Conservation (phyloP, 495 filamentous ascomycete species). For the Gamarada debralockiae region DNA sequence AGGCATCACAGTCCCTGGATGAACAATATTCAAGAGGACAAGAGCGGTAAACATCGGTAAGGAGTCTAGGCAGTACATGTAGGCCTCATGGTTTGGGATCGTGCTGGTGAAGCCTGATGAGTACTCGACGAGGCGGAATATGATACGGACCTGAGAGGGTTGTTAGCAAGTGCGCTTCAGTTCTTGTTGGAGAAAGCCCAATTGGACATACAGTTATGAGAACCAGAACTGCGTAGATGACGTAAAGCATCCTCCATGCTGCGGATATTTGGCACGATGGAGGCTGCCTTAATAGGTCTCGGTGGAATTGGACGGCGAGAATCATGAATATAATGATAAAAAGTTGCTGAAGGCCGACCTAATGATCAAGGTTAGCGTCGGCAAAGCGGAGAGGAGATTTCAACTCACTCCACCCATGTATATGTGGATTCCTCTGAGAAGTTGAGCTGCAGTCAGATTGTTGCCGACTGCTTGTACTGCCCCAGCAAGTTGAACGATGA, state of each 20-base stretch:
- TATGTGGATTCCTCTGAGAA: conserved; percentile 33
- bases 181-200: background rate
- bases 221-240: conserved; percentile 35
- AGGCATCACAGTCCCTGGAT: conserved; percentile 48
- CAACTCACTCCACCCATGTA: conserved; percentile 39
- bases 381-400: too few relatives aligned
- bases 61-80: conserved; percentile 45
- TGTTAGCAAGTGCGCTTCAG: background rate
- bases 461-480: conserved; percentile 11
- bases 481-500: conserved; percentile 17
- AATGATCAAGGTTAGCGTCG: too few relatives aligned
- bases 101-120: conserved; percentile 38
- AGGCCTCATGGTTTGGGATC: conserved; percentile 45
- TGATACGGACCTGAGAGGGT: conserved; percentile 41
- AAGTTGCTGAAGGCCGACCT: conserved; percentile 41
- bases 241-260: conserved; percentile 28
- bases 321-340: conserved; percentile 42
- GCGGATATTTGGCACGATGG: conserved; percentile 1
- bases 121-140: conserved; percentile 53
- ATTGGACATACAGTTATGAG: conserved; percentile 35
- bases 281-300: conserved; percentile 7
- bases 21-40: conserved; percentile 39
- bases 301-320: conserved; percentile 38
- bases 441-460: background rate
- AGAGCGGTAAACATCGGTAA: conserved; percentile 50